These are phyloP conservation scores for Microsporum ferrugineum DNA, from an alignment of 2,329 filamentous ascomycete species.

Conservation along the genomic window DNA sequence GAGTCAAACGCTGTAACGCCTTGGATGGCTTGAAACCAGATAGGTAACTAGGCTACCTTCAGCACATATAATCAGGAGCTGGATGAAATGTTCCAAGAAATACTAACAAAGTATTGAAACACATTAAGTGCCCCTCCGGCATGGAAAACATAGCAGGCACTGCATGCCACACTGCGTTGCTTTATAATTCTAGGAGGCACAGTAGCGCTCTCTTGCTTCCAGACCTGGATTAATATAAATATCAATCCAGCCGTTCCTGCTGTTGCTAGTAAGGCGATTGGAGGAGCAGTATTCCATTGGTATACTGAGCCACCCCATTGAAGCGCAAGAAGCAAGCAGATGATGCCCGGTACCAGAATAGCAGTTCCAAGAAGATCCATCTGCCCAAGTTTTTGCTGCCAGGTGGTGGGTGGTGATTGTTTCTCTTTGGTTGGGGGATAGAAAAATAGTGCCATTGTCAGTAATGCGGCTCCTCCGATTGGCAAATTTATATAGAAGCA, in stretches of 20 bases:
- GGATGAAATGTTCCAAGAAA: not conserved
- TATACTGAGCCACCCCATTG: constrained; percentile 20
- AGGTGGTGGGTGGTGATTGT: constrained; percentile 5
- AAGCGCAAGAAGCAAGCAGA: constrained; percentile 19
- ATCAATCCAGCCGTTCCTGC: constrained; percentile 12
- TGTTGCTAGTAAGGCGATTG: constrained; percentile 17
- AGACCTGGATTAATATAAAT: constrained; percentile 12
- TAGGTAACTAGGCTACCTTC: constrained; percentile 15
- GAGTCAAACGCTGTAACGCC: constrained; percentile 28
- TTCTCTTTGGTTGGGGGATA: constrained; percentile 8
- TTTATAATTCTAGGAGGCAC: constrained; percentile 20
- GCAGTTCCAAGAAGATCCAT: constrained; percentile 6
- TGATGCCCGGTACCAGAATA: constrained; percentile 39
- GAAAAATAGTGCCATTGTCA: constrained; percentile 18
- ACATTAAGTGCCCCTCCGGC: constrained; percentile 7
- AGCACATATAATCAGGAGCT: not conserved
- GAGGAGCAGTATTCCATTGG: constrained; percentile 15
- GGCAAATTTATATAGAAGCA: constrained; percentile 19
- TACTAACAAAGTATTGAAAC: constrained; percentile 11
- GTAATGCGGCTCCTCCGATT: constrained; percentile 29
- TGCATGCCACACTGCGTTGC: constrained; percentile 18
- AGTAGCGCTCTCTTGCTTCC: constrained; percentile 19
- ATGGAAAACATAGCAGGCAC: constrained; percentile 5
- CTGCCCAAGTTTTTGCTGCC: constrained; percentile 1
- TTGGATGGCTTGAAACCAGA: constrained; percentile 36